Percentiles rank a stretch among this genome's conserved stretches.
Evolutionary conservation across 257 asterid species (phyloP).

Genomic region (Gynochthodes officinalis): DNA sequence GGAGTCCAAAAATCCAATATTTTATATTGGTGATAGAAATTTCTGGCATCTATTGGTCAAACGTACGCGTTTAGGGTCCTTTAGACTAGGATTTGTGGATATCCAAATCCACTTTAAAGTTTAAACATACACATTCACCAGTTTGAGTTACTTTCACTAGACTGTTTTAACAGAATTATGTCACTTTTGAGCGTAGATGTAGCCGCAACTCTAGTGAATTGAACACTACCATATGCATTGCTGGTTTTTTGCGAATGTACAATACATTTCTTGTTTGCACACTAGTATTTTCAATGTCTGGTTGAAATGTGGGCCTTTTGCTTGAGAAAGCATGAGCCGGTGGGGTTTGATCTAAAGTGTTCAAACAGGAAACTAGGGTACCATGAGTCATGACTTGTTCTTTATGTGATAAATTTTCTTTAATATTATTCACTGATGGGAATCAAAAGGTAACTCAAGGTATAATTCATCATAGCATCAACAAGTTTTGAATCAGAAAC

Average conservation of each 20-base stretch:
- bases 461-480: no score
- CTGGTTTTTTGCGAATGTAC: background rate
- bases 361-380: background rate
- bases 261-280: background rate
- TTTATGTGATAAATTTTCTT: background rate
- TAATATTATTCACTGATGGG: no score
- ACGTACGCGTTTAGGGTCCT: constrained; percentile 26
- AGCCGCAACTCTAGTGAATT: constrained; percentile 29
- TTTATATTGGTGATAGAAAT: constrained; percentile 16
- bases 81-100: constrained; percentile 23
- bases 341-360: constrained; percentile 17
- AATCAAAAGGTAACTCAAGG: no score
- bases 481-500: no score
- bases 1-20: constrained; percentile 19
- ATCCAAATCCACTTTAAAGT: constrained; percentile 19
- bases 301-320: constrained; percentile 23
- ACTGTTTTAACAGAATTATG: background rate
- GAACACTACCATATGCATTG: background rate
- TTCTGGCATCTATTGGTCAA: constrained; percentile 42
- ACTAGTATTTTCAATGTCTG: background rate
- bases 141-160: background rate
- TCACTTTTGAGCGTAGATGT: constrained; percentile 9
- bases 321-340: constrained; percentile 16
- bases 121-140: constrained; percentile 14
- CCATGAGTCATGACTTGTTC: background rate